Evolutionary conservation across 2,329 filamentous ascomycete species (phyloP).

Genomic region (Periconia digitata): DNA sequence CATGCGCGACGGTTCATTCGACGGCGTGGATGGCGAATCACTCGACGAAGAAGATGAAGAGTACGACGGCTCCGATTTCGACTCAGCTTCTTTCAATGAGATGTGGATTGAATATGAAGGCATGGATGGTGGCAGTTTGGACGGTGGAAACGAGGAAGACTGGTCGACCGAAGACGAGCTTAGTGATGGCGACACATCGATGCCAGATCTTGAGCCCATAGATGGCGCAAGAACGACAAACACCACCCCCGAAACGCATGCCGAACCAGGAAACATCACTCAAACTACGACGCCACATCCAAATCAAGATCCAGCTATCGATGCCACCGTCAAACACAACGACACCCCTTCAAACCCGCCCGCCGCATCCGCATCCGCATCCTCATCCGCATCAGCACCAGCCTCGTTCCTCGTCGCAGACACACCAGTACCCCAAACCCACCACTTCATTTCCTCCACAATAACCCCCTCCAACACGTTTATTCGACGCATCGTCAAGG

Average conservation of each 20-base stretch:
- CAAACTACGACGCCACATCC: slow-evolving; percentile 1
- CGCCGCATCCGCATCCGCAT: slow-evolving; percentile 1
- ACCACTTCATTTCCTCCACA: slow-evolving; percentile 42
- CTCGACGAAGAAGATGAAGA: slow-evolving; percentile 38
- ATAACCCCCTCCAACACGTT: slow-evolving; percentile 46
- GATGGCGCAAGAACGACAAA: slow-evolving; percentile 32
- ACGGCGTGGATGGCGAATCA: slow-evolving; percentile 26
- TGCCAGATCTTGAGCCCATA: slow-evolving; percentile 28
- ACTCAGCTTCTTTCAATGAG: slow-evolving; percentile 37
- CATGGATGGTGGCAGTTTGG: slow-evolving; percentile 36
- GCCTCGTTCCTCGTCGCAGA: slow-evolving; percentile 41
- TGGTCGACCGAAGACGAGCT: slow-evolving; percentile 42
- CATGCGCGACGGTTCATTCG: slow-evolving; percentile 37
- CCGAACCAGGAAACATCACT: slow-evolving; percentile 25
- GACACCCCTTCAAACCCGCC: slow-evolving; percentile 4
- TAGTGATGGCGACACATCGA: slow-evolving; percentile 35
- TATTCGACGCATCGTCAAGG: slow-evolving; percentile 57
- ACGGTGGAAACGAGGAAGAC: slow-evolving; percentile 33
- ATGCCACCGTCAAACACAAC: slow-evolving; percentile 4
- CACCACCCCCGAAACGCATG: slow-evolving; percentile 36
- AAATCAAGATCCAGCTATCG: not conserved
- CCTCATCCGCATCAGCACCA: slow-evolving; percentile 10
- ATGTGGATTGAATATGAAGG: slow-evolving; percentile 44
- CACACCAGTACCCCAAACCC: slow-evolving; percentile 32
- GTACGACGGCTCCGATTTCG: slow-evolving; percentile 24